Evolutionary conservation across 108 stramenopile genomes (phyloP).

Genomic region (Nitzschia sp.): DNA sequence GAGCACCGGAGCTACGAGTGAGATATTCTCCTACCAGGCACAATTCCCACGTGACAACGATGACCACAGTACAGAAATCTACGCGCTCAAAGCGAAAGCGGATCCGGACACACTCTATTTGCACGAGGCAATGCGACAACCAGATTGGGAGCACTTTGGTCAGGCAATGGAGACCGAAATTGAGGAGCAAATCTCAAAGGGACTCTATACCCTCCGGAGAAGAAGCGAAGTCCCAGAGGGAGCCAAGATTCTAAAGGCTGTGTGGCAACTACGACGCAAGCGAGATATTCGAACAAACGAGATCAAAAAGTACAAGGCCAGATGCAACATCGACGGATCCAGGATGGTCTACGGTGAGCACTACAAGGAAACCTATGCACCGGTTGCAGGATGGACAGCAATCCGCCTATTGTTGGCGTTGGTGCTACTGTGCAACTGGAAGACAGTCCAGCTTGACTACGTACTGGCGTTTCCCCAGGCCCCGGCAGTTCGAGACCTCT

Average conservation of each 20-base stretch:
- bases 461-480: slow-evolving; percentile 57
- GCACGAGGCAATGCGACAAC: slow-evolving; percentile 35
- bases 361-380: slow-evolving; percentile 54
- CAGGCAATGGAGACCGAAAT: slow-evolving; percentile 9
- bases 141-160: slow-evolving; percentile 13
- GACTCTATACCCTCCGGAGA: slow-evolving; percentile 6
- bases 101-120: slow-evolving; percentile 17
- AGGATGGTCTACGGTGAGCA: slow-evolving; percentile 26
- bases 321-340: slow-evolving; percentile 41
- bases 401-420: slow-evolving; percentile 38
- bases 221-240: slow-evolving; percentile 31
- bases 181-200: not conserved
- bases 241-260: slow-evolving; percentile 35
- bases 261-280: slow-evolving; percentile 55
- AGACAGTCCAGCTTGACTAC: slow-evolving; percentile 53
- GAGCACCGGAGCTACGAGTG: not conserved
- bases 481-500: slow-evolving; percentile 31
- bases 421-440: slow-evolving; percentile 24
- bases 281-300: slow-evolving; percentile 36
- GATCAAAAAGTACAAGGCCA: slow-evolving; percentile 36
- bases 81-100: slow-evolving; percentile 6
- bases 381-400: slow-evolving; percentile 47
- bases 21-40: slow-evolving; percentile 4
- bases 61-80: not conserved
- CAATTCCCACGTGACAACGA: not conserved